Percentiles rank a stretch among this genome's conserved stretches.
Evolutionary conservation across 148 eudicot genomes (phyloP).

Genomic region (Chenopodium formosanum): DNA sequence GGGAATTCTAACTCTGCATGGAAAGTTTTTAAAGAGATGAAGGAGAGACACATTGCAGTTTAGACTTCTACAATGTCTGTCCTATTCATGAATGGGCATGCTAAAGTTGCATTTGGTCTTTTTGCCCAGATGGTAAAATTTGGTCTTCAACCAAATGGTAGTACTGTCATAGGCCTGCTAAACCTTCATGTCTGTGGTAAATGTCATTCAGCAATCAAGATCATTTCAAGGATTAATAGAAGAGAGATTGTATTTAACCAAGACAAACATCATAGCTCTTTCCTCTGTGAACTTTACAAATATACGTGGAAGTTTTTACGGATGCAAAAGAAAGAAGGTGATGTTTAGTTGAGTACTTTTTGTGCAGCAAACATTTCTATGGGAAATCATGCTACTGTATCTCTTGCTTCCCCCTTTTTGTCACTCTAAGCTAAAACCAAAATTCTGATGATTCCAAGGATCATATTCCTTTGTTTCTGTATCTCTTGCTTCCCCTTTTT

Average conservation of each 20-base stretch:
- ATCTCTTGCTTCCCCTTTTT: background rate
- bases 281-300: background rate
- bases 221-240: constrained; percentile 48
- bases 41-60: constrained; percentile 47
- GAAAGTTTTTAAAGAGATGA: constrained; percentile 42
- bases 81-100: constrained; percentile 47
- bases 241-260: constrained; percentile 40
- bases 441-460: background rate
- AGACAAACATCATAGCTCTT: background rate
- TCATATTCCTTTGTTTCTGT: background rate
- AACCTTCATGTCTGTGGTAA: constrained; percentile 65
- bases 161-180: constrained; percentile 53
- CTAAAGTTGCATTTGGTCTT: constrained; percentile 39
- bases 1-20: constrained; percentile 48
- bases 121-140: constrained; percentile 48
- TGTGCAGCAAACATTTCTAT: background rate
- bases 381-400: background rate
- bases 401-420: background rate
- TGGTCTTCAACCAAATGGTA: constrained; percentile 43
- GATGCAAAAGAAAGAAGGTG: background rate
- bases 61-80: constrained; percentile 52
- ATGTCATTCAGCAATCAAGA: constrained; percentile 53
- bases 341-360: background rate
- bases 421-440: background rate
- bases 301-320: background rate